Evolutionary conservation across 805 yeast genomes (phyloP).

Genomic region (Kodamaea nitidulidarum): DNA sequence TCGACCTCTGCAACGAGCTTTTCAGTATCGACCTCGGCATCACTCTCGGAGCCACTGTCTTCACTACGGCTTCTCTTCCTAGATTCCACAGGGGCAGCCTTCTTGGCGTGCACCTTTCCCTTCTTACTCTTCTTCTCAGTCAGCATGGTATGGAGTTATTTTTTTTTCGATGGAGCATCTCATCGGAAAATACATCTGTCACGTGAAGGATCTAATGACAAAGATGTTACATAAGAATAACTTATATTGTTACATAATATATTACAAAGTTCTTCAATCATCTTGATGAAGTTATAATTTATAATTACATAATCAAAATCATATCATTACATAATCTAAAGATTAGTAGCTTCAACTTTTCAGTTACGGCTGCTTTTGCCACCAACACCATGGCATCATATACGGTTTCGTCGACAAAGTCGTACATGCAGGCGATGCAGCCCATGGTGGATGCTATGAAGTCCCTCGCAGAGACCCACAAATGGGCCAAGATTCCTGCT

Average conservation of each 20-base stretch:
- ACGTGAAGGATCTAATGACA: slow-evolving; percentile 1
- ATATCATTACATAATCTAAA: too few relatives aligned
- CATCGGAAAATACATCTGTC: slow-evolving; percentile 7
- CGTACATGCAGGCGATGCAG: slow-evolving; percentile 77
- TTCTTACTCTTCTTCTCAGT: slow-evolving; percentile 9
- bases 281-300: too few relatives aligned
- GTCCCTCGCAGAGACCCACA: slow-evolving; percentile 18
- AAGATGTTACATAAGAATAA: too few relatives aligned
- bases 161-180: slow-evolving; percentile 11
- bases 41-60: slow-evolving; percentile 16
- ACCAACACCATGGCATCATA: slow-evolving; percentile 34
- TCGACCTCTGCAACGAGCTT: slow-evolving; percentile 51
- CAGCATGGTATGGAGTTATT: slow-evolving; percentile 11
- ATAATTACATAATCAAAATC: too few relatives aligned
- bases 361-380: slow-evolving; percentile 3
- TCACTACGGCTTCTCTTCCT: slow-evolving; percentile 21
- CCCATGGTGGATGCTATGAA: slow-evolving; percentile 54
- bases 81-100: slow-evolving; percentile 16
- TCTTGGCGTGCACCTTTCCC: slow-evolving; percentile 5
- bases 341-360: too few relatives aligned
- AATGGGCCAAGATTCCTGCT: slow-evolving; percentile 28
- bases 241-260: too few relatives aligned
- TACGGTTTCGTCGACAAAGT: slow-evolving; percentile 59
- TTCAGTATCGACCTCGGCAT: slow-evolving; percentile 35
- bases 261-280: too few relatives aligned